These are phyloP conservation scores for Cephaloascus fragrans DNA, from an alignment of 805 yeast species.

Conservation along the genomic window DNA sequence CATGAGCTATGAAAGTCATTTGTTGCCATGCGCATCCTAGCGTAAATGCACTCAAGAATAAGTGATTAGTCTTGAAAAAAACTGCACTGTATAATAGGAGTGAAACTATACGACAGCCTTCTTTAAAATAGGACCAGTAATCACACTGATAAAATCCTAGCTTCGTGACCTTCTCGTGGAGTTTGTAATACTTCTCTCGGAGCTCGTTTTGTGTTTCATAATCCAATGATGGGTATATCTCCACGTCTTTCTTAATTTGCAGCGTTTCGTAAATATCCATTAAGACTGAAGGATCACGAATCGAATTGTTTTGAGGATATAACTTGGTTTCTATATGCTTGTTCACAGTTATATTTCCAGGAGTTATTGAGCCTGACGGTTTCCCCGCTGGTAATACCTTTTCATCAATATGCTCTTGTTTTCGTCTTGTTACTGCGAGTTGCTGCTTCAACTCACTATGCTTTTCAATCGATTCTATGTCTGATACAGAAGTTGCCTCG, in stretches of 20 bases:
- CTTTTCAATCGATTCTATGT: background rate
- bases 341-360: conserved; percentile 2
- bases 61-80: conserved; percentile 35
- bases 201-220: conserved; percentile 52
- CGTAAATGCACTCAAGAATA: conserved; percentile 47
- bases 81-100: conserved; percentile 41
- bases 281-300: conserved; percentile 46
- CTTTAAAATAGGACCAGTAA: conserved; percentile 66
- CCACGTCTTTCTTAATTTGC: conserved; percentile 46
- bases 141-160: conserved; percentile 65
- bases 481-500: background rate
- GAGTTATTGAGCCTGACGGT: background rate
- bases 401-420: no score
- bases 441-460: no score
- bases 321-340: conserved; percentile 1
- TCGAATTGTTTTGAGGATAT: conserved; percentile 5
- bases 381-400: background rate
- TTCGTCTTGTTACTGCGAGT: no score
- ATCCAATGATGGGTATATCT: conserved; percentile 54
- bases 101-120: conserved; percentile 47
- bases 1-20: conserved; percentile 79
- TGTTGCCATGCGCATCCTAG: conserved; percentile 87
- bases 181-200: conserved; percentile 44
- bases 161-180: conserved; percentile 45
- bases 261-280: conserved; percentile 50